Evolutionary conservation across 495 filamentous ascomycete species (phyloP), one percentile per base, ranked within the genome.

Genomic region (Patellaria atrata): DNA sequence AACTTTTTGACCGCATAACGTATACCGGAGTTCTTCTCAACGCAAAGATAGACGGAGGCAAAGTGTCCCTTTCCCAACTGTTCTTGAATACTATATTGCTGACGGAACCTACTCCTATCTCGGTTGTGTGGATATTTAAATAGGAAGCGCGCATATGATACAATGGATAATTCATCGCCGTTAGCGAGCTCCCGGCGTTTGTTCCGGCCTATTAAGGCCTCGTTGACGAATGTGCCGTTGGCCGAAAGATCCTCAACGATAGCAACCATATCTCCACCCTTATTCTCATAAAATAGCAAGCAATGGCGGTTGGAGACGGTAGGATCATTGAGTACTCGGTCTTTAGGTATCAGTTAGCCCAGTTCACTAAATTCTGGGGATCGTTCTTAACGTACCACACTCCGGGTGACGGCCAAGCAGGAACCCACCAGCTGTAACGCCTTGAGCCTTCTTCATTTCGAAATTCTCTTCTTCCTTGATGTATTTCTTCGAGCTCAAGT

Each of bases 221-320:
- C 82, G 49, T 94, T 94, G 33, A 99, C 77, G 54, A 83, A 94
- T 2, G 91, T 99, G 6, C 89, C 89, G 55, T 99, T 99, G 51
- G 75, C 87, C 13, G 91, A 96, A 11, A 94, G 64, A 54, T 99
- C 89, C 51, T 94, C 87, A 9, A 99, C 47, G 4, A 94, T 65
- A 3, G 84, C 91, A 18, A 91, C 61, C 0, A 71, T 60, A 38
- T 79, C 75, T n/a, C 79, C 79, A 22, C 74, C 75, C 45, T 75
- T 79, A 44, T 82, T 81, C 60, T 96, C 91, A 23, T 69, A 72
- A 50, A 94, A 99, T 27, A 99, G 51, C 9, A 96, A 60, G 48
- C 82, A 92, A 58, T 99, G 89, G 0, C 89, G 71, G 51, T 99
- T 99, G 11, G 91, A 96, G n/a, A 96, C 77, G 4, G 84, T 79